Conservation (phyloP, 176 grass and related monocot species). For the Poa annua region DNA sequence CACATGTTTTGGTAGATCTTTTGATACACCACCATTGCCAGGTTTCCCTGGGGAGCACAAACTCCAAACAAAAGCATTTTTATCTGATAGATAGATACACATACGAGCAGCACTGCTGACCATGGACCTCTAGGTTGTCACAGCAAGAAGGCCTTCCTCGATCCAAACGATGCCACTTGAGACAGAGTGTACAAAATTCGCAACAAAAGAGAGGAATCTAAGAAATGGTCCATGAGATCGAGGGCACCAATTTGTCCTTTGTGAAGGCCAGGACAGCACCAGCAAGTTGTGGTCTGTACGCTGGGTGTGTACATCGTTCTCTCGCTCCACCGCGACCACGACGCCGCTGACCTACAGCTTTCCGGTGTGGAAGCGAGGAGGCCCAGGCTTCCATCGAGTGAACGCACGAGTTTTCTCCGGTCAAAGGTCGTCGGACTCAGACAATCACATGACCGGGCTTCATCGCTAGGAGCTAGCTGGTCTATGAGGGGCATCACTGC, state of each 20-base stretch:
- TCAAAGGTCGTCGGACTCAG: conserved; percentile 3
- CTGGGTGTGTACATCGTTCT: not conserved
- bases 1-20: not conserved
- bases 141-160: not conserved
- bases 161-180: not conserved
- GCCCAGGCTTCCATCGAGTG: conserved; percentile 7
- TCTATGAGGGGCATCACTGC: no score
- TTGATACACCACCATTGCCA: no score
- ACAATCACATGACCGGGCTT: no score
- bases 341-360: conserved; percentile 8
- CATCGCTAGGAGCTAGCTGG: no score
- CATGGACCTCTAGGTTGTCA: conserved; percentile 33
- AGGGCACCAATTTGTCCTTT: not conserved
- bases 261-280: not conserved
- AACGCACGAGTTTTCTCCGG: conserved; percentile 42
- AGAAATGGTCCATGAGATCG: not conserved
- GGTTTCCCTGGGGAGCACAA: not conserved
- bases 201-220: not conserved
- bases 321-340: not conserved
- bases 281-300: not conserved
- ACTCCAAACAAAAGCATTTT: not conserved
- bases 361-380: conserved; percentile 25
- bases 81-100: not conserved
- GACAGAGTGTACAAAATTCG: not conserved
- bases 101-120: not conserved